Percentiles rank a stretch among this genome's conserved stretches.
Conservation (phyloP, 495 filamentous ascomycete genomes). For the Penicillium turbatum region DNA sequence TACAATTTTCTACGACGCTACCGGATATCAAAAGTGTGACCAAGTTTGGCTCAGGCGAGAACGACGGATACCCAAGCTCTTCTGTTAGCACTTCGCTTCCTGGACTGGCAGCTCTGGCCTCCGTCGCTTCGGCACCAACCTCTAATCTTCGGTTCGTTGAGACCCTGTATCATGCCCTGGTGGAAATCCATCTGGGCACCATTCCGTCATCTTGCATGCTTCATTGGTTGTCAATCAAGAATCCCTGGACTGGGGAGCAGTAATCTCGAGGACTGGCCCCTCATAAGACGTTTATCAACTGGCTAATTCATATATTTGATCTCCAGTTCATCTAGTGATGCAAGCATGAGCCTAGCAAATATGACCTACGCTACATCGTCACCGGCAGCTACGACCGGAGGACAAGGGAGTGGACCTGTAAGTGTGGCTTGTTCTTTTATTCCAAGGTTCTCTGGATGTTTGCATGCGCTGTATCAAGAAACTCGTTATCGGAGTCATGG, state of each 20-base stretch:
- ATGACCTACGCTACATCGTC: conserved; percentile 62
- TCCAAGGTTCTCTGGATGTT: too few species aligned
- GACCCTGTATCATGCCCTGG: background rate
- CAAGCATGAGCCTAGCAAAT: conserved; percentile 49
- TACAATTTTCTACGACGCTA: conserved; percentile 16
- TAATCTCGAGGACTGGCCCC: conserved; percentile 1
- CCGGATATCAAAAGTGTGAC: conserved; percentile 23
- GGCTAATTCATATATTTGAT: conserved; percentile 32
- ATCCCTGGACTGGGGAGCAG: background rate
- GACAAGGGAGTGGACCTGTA: conserved; percentile 63
- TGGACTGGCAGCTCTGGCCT: conserved; percentile 54
- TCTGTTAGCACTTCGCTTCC: conserved; percentile 31
- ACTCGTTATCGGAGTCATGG: conserved; percentile 1
- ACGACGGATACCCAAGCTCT: conserved; percentile 17
- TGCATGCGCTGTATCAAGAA: conserved; percentile 1
- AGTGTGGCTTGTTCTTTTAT: conserved; percentile 27
- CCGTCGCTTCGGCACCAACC: conserved; percentile 56
- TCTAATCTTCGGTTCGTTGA: conserved; percentile 64
- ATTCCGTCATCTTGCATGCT: conserved; percentile 4
- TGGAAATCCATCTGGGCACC: background rate
- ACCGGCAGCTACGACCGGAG: conserved; percentile 63
- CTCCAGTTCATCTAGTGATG: conserved; percentile 49
- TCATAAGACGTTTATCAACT: conserved; percentile 14
- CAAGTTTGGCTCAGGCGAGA: conserved; percentile 19
- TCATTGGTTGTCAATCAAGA: background rate